These are phyloP conservation scores for Lathyrus sativus DNA, from an alignment of 306 rosid genomes.

Conservation along the genomic window DNA sequence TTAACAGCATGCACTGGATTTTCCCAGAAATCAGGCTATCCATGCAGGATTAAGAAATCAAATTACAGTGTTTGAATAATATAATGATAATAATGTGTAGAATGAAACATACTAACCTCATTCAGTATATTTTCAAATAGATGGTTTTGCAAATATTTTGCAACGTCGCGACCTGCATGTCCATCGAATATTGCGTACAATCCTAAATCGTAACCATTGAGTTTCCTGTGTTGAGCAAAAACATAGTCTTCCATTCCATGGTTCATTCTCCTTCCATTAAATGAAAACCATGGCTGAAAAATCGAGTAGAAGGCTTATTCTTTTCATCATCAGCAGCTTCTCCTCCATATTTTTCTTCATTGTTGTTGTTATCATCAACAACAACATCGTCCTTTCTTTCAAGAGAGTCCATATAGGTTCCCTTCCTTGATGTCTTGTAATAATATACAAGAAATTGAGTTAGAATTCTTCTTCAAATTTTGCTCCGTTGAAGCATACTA, in stretches of 20 bases:
- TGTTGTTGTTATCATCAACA: neutral
- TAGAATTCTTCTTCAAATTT: neutral
- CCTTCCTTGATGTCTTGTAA: slow-evolving; percentile 38
- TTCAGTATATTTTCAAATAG: slow-evolving; percentile 54
- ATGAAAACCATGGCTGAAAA: slow-evolving; percentile 57
- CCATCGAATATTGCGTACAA: slow-evolving; percentile 70
- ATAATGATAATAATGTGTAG: neutral
- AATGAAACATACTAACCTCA: slow-evolving; percentile 33
- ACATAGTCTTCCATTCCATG: slow-evolving; percentile 72
- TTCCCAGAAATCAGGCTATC: slow-evolving; percentile 59
- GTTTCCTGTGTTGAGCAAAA: slow-evolving; percentile 47
- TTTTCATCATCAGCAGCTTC: slow-evolving; percentile 28
- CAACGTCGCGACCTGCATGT: slow-evolving; percentile 59
- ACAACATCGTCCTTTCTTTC: slow-evolving; percentile 33
- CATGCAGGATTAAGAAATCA: slow-evolving; percentile 37
- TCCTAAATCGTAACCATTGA: slow-evolving; percentile 53
- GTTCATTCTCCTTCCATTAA: slow-evolving; percentile 49
- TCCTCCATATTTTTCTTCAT: slow-evolving; percentile 13
- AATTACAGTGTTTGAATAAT: neutral
- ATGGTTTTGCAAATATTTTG: slow-evolving; percentile 61
- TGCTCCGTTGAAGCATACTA: neutral
- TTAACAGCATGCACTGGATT: slow-evolving; percentile 56
- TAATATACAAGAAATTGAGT: slow-evolving; percentile 11
- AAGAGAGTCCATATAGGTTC: slow-evolving; percentile 33
- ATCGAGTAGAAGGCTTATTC: slow-evolving; percentile 14